These are phyloP conservation scores for Mycocentrospora acerina DNA, from an alignment of 2,329 filamentous ascomycete genomes.

Conservation along the genomic window DNA sequence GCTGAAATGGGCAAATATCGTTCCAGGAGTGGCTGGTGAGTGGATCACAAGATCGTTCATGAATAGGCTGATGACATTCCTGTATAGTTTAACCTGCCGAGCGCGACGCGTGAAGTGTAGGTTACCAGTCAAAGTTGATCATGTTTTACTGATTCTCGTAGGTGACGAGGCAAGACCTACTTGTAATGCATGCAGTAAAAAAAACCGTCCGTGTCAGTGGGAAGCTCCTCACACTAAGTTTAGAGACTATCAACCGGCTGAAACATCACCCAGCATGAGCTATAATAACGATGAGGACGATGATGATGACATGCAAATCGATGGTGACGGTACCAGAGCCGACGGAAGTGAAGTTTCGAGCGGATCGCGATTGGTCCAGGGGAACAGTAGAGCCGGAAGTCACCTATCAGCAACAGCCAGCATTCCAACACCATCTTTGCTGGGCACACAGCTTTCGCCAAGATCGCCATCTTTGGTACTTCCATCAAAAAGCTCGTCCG, in stretches of 20 bases:
- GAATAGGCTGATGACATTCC: slow-evolving; percentile 3
- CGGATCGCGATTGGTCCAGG: slow-evolving; percentile 2
- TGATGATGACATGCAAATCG: slow-evolving; percentile 17
- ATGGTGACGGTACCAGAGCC: not conserved
- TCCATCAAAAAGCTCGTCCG: slow-evolving; percentile 3
- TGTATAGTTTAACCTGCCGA: slow-evolving; percentile 30
- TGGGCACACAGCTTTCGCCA: slow-evolving; percentile 13
- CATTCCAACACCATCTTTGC: slow-evolving; percentile 12
- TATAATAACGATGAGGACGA: slow-evolving; percentile 6
- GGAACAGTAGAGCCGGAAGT: slow-evolving; percentile 12
- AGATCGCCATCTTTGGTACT: slow-evolving; percentile 10
- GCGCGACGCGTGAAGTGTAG: slow-evolving; percentile 36
- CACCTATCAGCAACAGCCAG: slow-evolving; percentile 12
- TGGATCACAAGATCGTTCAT: slow-evolving; percentile 1
- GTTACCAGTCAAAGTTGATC: not conserved
- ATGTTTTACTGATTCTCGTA: slow-evolving; percentile 3
- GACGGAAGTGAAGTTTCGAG: slow-evolving; percentile 1
- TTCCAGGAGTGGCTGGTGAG: slow-evolving; percentile 36
- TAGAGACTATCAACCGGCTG: slow-evolving; percentile 26
- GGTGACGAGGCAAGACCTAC: slow-evolving; percentile 32
- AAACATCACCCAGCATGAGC: slow-evolving; percentile 16
- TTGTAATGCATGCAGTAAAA: slow-evolving; percentile 36
- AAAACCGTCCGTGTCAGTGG: slow-evolving; percentile 34
- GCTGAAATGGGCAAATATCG: slow-evolving; percentile 31
- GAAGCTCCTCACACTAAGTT: slow-evolving; percentile 29